phyloP scores from a whole-genome alignment of 2,329 filamentous ascomycete species.

The Pseudogymnoascus sp. region DNA sequence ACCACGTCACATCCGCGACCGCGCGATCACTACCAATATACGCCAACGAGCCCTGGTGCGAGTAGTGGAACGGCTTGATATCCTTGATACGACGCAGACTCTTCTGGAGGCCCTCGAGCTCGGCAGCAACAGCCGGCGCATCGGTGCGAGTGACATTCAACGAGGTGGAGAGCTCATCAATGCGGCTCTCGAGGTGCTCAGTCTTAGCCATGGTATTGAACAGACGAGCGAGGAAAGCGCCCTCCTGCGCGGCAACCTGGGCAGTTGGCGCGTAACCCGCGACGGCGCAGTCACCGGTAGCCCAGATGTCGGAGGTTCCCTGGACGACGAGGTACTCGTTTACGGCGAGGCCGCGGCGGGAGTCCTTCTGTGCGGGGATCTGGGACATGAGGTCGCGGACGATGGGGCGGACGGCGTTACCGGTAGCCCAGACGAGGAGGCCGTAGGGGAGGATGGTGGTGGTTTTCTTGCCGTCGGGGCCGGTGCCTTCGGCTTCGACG shows the following conservation, averaged over 20 bases:
- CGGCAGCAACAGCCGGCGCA: slow-evolving; percentile 55
- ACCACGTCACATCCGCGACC: slow-evolving; percentile 93
- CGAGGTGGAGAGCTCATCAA: slow-evolving; percentile 57
- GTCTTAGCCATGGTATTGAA: slow-evolving; percentile 99
- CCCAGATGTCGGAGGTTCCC: slow-evolving; percentile 95
- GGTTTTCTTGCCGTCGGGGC: slow-evolving; percentile 77
- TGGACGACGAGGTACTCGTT: slow-evolving; percentile 99
- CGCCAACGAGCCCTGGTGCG: slow-evolving; percentile 89
- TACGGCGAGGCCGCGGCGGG: slow-evolving; percentile 85
- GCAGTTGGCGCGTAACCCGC: slow-evolving; percentile 97
- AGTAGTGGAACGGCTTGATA: slow-evolving; percentile 96
- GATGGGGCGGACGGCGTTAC: slow-evolving; percentile 83
- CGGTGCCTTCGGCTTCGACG: slow-evolving; percentile 80
- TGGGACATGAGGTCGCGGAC: slow-evolving; percentile 86
- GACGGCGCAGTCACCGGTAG: slow-evolving; percentile 91
- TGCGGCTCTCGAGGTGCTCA: slow-evolving; percentile 67
- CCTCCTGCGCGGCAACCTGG: slow-evolving; percentile 93
- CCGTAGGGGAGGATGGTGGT: slow-evolving; percentile 81
- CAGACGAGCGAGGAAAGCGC: slow-evolving; percentile 83
- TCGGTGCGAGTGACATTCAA: slow-evolving; percentile 54
- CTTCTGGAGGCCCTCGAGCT: slow-evolving; percentile 83
- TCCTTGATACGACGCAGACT: slow-evolving; percentile 84
- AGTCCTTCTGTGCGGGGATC: slow-evolving; percentile 91
- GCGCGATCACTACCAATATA: slow-evolving; percentile 99
- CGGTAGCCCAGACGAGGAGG: slow-evolving; percentile 95